These are phyloP conservation scores for Celoporthe dispersa DNA, from an alignment of 2,329 filamentous ascomycete genomes.

Conservation along the genomic window DNA sequence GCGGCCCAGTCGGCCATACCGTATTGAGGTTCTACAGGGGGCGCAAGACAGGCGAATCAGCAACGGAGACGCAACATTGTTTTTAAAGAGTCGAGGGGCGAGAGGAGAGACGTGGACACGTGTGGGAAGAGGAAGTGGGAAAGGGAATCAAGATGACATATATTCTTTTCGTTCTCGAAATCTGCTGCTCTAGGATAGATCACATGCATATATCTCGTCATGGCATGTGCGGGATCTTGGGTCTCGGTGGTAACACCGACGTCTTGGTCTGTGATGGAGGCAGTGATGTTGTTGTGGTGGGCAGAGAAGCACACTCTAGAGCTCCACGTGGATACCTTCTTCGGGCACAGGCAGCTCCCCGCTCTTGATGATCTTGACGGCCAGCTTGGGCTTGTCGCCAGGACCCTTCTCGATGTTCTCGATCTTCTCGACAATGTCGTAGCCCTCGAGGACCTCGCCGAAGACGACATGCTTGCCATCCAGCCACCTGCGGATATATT, in stretches of 20 bases:
- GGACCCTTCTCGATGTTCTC: slow-evolving; percentile 69
- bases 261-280: slow-evolving; percentile 39
- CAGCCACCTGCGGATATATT: slow-evolving; percentile 64
- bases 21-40: slow-evolving; percentile 38
- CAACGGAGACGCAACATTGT: slow-evolving; percentile 30
- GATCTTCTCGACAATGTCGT: slow-evolving; percentile 79
- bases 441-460: slow-evolving; percentile 85
- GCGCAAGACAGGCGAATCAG: slow-evolving; percentile 40
- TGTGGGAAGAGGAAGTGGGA: neutral
- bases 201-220: slow-evolving; percentile 18
- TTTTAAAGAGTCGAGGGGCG: slow-evolving; percentile 26
- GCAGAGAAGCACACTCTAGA: slow-evolving; percentile 53
- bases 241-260: slow-evolving; percentile 9
- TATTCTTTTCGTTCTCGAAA: neutral
- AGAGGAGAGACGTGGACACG: neutral
- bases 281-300: slow-evolving; percentile 34
- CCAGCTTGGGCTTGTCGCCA: slow-evolving; percentile 70
- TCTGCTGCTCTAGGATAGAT: slow-evolving; percentile 12
- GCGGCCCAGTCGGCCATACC: slow-evolving; percentile 44
- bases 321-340: slow-evolving; percentile 93
- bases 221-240: slow-evolving; percentile 15
- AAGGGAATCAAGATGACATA: slow-evolving; percentile 15
- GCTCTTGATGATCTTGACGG: slow-evolving; percentile 80
- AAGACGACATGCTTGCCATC: slow-evolving; percentile 87
- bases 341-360: slow-evolving; percentile 81